A percentile compares a stretch with the other conserved stretches of the same genome.
Conservation (phyloP, 768 basidiomycete genomes). For the Leccinum boreale region DNA sequence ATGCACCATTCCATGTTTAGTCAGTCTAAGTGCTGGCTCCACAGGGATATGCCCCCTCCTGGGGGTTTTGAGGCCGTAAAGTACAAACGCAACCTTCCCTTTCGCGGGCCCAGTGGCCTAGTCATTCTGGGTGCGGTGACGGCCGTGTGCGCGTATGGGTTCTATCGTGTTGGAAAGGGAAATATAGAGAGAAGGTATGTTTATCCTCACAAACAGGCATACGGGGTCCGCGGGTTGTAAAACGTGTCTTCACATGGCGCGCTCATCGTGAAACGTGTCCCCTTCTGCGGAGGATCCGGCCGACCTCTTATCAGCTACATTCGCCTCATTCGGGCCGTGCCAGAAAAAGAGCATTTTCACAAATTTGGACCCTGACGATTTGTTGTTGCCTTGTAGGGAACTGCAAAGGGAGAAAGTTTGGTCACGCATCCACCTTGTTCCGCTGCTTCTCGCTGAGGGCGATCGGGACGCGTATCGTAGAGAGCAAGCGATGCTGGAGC, state of each 20-base stretch:
- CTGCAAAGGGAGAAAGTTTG: slow-evolving; percentile 89
- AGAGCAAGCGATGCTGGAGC: slow-evolving; percentile 66
- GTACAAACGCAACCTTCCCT: slow-evolving; percentile 94
- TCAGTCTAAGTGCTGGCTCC: slow-evolving; percentile 5
- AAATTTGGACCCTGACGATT: slow-evolving; percentile 40
- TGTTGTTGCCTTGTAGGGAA: slow-evolving; percentile 61
- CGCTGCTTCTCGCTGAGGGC: slow-evolving; percentile 86
- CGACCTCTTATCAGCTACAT: slow-evolving; percentile 43
- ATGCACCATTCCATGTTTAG: slow-evolving; percentile 8
- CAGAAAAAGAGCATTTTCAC: slow-evolving; percentile 38
- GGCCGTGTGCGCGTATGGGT: slow-evolving; percentile 84
- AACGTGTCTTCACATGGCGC: slow-evolving; percentile 59
- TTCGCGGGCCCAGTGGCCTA: slow-evolving; percentile 81
- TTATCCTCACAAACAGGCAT: slow-evolving; percentile 20
- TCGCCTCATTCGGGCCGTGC: slow-evolving; percentile 38
- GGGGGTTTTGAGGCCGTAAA: slow-evolving; percentile 91
- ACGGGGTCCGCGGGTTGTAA: slow-evolving; percentile 56
- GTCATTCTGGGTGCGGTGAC: slow-evolving; percentile 85
- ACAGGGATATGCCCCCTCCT: slow-evolving; percentile 91
- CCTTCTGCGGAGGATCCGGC: slow-evolving; percentile 46
- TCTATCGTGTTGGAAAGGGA: slow-evolving; percentile 87
- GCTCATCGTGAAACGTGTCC: slow-evolving; percentile 71
- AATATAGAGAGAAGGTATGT: slow-evolving; percentile 91
- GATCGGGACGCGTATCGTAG: slow-evolving; percentile 89
- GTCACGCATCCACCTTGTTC: slow-evolving; percentile 94